Base-by-base conservation (phyloP, 2,329 filamentous ascomycete species). In the Whalleya microplaca region DNA sequence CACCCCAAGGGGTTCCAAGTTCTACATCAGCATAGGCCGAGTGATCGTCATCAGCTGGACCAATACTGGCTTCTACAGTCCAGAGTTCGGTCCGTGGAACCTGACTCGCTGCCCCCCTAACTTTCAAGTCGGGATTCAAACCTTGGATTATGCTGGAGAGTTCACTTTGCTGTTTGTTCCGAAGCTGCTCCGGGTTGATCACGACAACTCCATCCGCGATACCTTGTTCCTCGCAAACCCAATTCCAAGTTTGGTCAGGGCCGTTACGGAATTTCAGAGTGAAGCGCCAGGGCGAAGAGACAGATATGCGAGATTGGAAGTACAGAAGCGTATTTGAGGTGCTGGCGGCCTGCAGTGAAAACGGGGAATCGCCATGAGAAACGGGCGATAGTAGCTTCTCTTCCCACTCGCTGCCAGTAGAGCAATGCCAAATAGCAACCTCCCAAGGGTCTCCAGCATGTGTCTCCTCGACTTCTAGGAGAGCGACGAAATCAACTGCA, bases 361-460 rank as follows among this genome's bases (percentile, higher is more conserved):
- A 76, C 20, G 88, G 82, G 5, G 47, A 56, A 7, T 68, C 55
- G 12, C 54, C 46, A 40, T 55, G 58, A 37, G 64, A 50, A 59
- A 70, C 44, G 7, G 70, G 64, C 2, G 45, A 45, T 27, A 85
- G 65, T 1, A 58, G 53, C 18, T 76, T 83, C 79, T 93, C 76
- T 73, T 74, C 58, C 85, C 82, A 78, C 63, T 79, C 78, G 21
- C 75, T 70, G 49, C 83, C 82, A 64, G 89, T 86, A 60, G 67
- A 60, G 3, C 80, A 80, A 55, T 91, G 85, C 91, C 92, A 96
- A 7, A 96, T 73, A 16, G 84, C 84, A 29, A 92, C 83, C 64
- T 95, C 83, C 88, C 90, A 95, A 19, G 79, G 67, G 58, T 84
- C 77, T 16, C 82, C 75, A 7, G 79, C 78, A 45, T 81, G 81